A percentile compares a stretch with the other conserved stretches of the same genome.
Conservation (phyloP, 148 eudicot genomes). For the Amaranthus hypochondriacus region DNA sequence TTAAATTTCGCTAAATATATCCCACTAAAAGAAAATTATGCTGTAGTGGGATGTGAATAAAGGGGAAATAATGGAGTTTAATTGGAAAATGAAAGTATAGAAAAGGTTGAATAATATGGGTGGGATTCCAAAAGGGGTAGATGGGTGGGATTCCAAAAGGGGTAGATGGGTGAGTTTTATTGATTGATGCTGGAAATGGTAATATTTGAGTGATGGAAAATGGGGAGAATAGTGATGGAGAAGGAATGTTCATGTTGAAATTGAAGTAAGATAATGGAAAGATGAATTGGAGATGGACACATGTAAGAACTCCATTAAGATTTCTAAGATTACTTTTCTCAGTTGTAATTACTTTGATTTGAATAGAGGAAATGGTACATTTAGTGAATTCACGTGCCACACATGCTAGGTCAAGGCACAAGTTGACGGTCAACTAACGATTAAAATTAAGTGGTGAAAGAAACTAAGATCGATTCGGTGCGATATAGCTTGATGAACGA, state of each 20-base stretch:
- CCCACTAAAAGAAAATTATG: no score
- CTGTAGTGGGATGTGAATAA: neutral
- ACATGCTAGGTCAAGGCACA: no score
- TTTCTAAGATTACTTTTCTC: constrained; percentile 35
- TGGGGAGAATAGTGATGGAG: constrained; percentile 24
- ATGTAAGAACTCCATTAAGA: constrained; percentile 23
- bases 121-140: neutral
- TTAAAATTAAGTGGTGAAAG: no score
- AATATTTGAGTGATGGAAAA: constrained; percentile 30
- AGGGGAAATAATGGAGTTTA: constrained; percentile 26
- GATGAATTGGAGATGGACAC: constrained; percentile 20
- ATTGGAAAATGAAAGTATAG: constrained; percentile 31
- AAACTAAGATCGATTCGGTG: no score
- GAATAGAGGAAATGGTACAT: no score
- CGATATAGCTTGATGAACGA: no score
- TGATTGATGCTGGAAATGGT: constrained; percentile 15
- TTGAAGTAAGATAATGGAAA: neutral
- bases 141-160: constrained; percentile 9
- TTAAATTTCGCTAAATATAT: no score
- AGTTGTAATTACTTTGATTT: constrained; percentile 13
- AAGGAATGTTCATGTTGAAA: constrained; percentile 24
- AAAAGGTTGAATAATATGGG: constrained; percentile 11
- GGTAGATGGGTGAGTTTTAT: constrained; percentile 1
- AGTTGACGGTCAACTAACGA: no score
- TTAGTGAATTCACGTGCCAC: no score